Evolutionary conservation across 805 yeast genomes (phyloP), one percentile per base, ranked within the genome.

Genomic region (Yamadazyma laniorum): DNA sequence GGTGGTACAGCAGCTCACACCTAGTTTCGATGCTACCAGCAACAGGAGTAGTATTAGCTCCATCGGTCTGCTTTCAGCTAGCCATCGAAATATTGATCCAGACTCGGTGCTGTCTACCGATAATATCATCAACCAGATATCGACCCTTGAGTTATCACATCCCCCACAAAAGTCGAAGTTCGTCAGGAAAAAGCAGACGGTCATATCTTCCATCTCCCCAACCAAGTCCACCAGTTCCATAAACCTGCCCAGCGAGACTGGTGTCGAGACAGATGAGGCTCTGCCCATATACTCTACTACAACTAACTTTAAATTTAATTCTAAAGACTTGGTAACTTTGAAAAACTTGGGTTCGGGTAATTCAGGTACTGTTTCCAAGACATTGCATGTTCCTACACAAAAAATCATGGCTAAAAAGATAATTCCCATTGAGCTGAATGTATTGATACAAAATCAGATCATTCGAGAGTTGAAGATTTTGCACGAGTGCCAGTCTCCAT

Each of bases 301-400:
- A 1, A 43, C 64, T 2, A 34, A 58, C 12, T 39, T 64, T 17
- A 56, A 52, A 30, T 51, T 68, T 23, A 55, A 57, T 36, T 63
- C 56, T 45, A 79, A 79, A 29, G 96, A 93, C 53, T 61, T 93
- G 18, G 77, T 89, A 12, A 77, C 80, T 23, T 58, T 93, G 36
- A 80, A 86, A 43, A 80, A 80, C 44, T 70, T 93, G 35, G 99
- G 99, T 7, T 75, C 87, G 19, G 99, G 99, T 9, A 90, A 87
- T 56, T 88, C 96, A 9, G 99, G 99, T 2, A 80, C 88, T 1
- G 99, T 93, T 3, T 69, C 84, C 32, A 88, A 90, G 55, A 95
- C 89, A 9, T 64, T 88, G 36, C 98, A 93, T 60, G 74, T 86
- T 4, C 96, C 98, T 8, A 81, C 91, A 7, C 87, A 89, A 45